A percentile compares a stretch with the other conserved stretches of the same genome.
Conservation (phyloP, 345 rosid genomes). For the Hibiscus syriacus region DNA sequence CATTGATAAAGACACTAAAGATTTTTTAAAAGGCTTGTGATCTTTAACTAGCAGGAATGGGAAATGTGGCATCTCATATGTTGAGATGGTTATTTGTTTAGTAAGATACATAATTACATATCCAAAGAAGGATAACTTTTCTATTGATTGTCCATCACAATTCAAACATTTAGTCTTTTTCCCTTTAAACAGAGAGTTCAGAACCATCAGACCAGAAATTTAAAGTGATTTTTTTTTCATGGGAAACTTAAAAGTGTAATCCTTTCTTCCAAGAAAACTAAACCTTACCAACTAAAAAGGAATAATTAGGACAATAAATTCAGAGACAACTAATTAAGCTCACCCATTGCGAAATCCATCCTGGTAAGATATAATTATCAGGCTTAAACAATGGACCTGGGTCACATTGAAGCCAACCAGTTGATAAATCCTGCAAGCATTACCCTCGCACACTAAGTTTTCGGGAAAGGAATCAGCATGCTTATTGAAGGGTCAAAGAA, state of each 20-base stretch:
- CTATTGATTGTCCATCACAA: background rate
- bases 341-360: constrained; percentile 70
- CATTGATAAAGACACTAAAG: background rate
- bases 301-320: background rate
- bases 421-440: constrained; percentile 67
- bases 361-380: constrained; percentile 52
- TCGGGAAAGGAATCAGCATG: background rate
- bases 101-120: background rate
- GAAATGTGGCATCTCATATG: too few species aligned
- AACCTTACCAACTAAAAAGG: background rate
- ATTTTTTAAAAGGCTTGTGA: background rate
- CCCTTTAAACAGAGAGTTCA: background rate
- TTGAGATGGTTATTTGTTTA: background rate
- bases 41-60: background rate
- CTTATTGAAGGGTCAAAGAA: constrained; percentile 11
- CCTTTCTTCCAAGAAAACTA: background rate
- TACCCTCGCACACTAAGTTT: constrained; percentile 11
- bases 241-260: too few species aligned
- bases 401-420: constrained; percentile 93
- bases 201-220: background rate
- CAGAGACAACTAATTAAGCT: constrained; percentile 12
- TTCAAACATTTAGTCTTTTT: background rate
- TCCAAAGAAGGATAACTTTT: background rate
- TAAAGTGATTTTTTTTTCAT: background rate
- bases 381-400: constrained; percentile 88